phyloP scores from a whole-genome alignment of 768 basidiomycete genomes.

The Cubamyces sp. region DNA sequence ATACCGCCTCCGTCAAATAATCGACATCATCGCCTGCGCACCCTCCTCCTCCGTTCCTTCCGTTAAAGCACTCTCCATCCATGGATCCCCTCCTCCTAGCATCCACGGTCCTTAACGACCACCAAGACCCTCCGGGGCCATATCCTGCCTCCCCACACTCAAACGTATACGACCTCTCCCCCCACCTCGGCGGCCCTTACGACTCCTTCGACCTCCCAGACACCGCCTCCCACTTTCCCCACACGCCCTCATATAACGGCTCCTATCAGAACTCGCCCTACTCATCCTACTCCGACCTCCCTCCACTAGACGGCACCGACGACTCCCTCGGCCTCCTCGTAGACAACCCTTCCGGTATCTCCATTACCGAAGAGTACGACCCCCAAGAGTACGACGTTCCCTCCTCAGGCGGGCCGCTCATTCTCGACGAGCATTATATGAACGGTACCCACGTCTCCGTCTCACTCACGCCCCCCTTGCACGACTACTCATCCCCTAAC shows the following conservation, averaged over 20 bases:
- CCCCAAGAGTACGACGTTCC: conserved; percentile 74
- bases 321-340: conserved; percentile 51
- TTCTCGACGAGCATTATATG: conserved; percentile 61
- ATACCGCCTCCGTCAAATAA: conserved; percentile 29
- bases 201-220: conserved; percentile 46
- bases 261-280: conserved; percentile 76
- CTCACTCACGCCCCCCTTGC: conserved; percentile 40
- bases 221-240: conserved; percentile 46
- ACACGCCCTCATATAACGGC: conserved; percentile 61
- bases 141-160: conserved; percentile 22
- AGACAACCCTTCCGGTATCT: conserved; percentile 44
- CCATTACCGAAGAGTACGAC: conserved; percentile 60
- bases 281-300: conserved; percentile 69
- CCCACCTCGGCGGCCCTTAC: conserved; percentile 36
- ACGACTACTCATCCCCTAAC: conserved; percentile 39
- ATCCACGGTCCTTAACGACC: conserved; percentile 20
- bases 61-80: conserved; percentile 19
- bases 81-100: conserved; percentile 31
- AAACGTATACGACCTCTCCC: conserved; percentile 32
- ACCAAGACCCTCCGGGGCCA: conserved; percentile 11
- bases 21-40: conserved; percentile 29
- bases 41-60: conserved; percentile 13
- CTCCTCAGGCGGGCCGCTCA: conserved; percentile 50
- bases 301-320: conserved; percentile 35
- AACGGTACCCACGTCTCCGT: conserved; percentile 40